A percentile compares a stretch with the other conserved stretches of the same genome.
These are phyloP conservation scores for Saccharomycopsis capsularis DNA, from an alignment of 805 yeast genomes.

Conservation along the genomic window DNA sequence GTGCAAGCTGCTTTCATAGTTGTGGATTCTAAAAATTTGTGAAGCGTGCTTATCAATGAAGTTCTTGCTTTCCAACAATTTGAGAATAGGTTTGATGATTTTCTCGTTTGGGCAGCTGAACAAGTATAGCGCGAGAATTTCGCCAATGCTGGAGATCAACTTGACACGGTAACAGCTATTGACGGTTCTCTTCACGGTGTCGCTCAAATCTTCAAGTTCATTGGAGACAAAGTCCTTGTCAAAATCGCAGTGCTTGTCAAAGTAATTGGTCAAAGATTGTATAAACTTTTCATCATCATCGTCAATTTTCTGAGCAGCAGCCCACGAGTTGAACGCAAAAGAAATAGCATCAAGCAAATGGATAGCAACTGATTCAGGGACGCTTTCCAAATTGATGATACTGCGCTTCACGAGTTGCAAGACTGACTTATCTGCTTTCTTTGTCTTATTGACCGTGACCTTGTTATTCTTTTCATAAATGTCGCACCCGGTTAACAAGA, in stretches of 20 bases:
- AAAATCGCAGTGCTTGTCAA: slow-evolving; percentile 17
- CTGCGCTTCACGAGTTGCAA: slow-evolving; percentile 49
- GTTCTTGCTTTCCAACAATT: slow-evolving; percentile 33
- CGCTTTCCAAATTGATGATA: slow-evolving; percentile 42
- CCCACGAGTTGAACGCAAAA: slow-evolving; percentile 72
- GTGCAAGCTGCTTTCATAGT: slow-evolving; percentile 28
- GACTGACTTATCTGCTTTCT: slow-evolving; percentile 35
- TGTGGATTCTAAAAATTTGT: slow-evolving; percentile 38
- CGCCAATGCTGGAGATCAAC: slow-evolving; percentile 61
- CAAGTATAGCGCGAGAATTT: slow-evolving; percentile 64
- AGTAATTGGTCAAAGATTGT: slow-evolving; percentile 27
- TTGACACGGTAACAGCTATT: slow-evolving; percentile 47
- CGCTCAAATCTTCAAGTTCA: slow-evolving; percentile 12
- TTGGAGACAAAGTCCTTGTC: slow-evolving; percentile 15
- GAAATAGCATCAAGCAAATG: slow-evolving; percentile 69
- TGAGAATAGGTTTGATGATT: slow-evolving; percentile 37
- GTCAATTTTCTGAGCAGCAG: slow-evolving; percentile 47
- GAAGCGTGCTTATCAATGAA: slow-evolving; percentile 28
- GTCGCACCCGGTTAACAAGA: slow-evolving; percentile 56
- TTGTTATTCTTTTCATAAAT: slow-evolving; percentile 28
- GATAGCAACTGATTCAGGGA: slow-evolving; percentile 58
- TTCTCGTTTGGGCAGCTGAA: slow-evolving; percentile 46
- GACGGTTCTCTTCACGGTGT: slow-evolving; percentile 24
- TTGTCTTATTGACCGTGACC: slow-evolving; percentile 13
- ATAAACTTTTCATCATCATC: slow-evolving; percentile 38